Evolutionary conservation across 345 rosid species (phyloP), one percentile per base, ranked within the genome.

Genomic region (Reutealis trisperma): DNA sequence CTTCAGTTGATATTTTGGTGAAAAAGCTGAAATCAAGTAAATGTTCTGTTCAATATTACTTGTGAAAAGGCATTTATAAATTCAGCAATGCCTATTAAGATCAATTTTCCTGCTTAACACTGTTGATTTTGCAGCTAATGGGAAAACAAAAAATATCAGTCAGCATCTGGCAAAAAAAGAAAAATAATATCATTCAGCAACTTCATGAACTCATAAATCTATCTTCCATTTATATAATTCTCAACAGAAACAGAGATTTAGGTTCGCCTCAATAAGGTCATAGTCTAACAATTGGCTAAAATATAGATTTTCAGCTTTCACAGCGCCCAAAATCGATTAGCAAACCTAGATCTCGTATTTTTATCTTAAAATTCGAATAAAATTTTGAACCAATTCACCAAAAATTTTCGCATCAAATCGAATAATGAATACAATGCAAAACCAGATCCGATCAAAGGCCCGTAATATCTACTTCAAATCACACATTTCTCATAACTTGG

Each of bases 131-230:
- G 55, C 55, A 25, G 67, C 67, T 63, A 63, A 32, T 32, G 11
- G 19, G 44, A 30, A 63, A 63, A 44, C 67, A 63, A 63, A 63
- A 14, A 4, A 63, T 14, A 18, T 21, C 70, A 66, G 9, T 25
- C 51, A 66, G 51, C 27, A 22, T n/a, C n/a, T n/a, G n/a, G n/a
- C n/a, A n/a, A n/a, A n/a, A n/a, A n/a, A n/a, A n/a, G n/a, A n/a
- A n/a, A n/a, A n/a, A 63, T 27, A 4, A 63, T 14, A 18, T 21
- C 70, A 66, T 21, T 25, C 51, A 66, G 51, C 27, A 22, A n/a
- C 27, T 42, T 66, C 51, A 66, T 41, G 57, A 67, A 67, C 15
- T 67, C 24, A 65, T 65, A 65, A 65, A 65, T 7, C 68, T 37
- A 21, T 8, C 42, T 37, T 65, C 10, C 69, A 65, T 19, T 34